These are phyloP conservation scores for Phaseolus lunatus DNA, from an alignment of 306 rosid genomes.

Conservation along the genomic window DNA sequence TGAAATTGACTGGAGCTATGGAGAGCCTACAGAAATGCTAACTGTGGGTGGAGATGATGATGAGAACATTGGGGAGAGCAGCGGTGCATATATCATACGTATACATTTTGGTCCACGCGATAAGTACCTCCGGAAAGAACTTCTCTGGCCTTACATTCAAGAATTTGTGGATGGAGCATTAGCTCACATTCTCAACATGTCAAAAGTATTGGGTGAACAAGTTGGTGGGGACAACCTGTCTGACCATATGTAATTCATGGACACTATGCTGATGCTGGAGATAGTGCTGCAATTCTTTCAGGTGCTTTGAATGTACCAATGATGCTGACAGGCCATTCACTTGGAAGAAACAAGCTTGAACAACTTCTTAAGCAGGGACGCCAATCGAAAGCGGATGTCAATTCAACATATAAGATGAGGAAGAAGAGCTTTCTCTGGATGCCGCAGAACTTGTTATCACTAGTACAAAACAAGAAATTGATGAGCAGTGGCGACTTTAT, in stretches of 20 bases:
- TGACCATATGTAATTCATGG: slow-evolving; percentile 97
- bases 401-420: slow-evolving; percentile 86
- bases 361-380: slow-evolving; percentile 94
- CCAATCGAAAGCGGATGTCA: slow-evolving; percentile 88
- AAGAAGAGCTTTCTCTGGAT: slow-evolving; percentile 87
- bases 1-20: slow-evolving; percentile 93
- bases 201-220: slow-evolving; percentile 90
- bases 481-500: slow-evolving; percentile 95
- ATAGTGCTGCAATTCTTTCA: slow-evolving; percentile 87
- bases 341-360: slow-evolving; percentile 91
- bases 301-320: slow-evolving; percentile 94
- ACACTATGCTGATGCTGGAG: slow-evolving; percentile 95
- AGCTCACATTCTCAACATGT: slow-evolving; percentile 89
- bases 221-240: slow-evolving; percentile 82
- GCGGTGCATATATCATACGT: slow-evolving; percentile 87
- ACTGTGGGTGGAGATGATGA: slow-evolving; percentile 66
- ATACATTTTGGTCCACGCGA: slow-evolving; percentile 93
- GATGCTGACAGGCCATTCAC: slow-evolving; percentile 92
- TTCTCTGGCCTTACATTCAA: slow-evolving; percentile 89
- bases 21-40: slow-evolving; percentile 92
- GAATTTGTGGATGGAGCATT: slow-evolving; percentile 95
- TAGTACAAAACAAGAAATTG: slow-evolving; percentile 91
- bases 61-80: slow-evolving; percentile 73
- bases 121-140: slow-evolving; percentile 78
- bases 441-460: slow-evolving; percentile 94